Evolutionary conservation across 352 stramenopile genomes (phyloP).

Genomic region (Phytophthora colocasiae): DNA sequence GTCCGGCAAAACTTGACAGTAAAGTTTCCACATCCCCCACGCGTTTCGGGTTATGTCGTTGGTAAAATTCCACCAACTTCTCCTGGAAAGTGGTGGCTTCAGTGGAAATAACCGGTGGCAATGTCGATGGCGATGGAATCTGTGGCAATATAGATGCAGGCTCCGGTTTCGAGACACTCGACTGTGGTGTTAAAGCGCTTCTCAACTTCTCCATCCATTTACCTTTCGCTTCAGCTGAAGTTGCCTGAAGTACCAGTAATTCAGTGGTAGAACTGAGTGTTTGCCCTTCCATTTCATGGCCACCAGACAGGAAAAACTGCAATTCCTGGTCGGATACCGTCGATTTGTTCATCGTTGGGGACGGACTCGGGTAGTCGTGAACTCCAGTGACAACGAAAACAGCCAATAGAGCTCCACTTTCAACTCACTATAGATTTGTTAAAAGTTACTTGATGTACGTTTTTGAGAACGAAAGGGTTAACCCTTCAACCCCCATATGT

Average conservation of each 20-base stretch:
- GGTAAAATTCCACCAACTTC: no score
- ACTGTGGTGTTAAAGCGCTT: conserved; percentile 33
- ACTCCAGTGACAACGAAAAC: conserved; percentile 53
- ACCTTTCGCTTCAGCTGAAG: conserved; percentile 52
- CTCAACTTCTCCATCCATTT: conserved; percentile 66
- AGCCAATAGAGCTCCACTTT: conserved; percentile 43
- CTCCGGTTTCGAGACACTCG: conserved; percentile 1
- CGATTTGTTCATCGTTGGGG: conserved; percentile 33
- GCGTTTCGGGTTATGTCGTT: no score
- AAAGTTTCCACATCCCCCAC: no score
- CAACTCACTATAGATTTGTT: no score
- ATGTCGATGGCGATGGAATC: no score
- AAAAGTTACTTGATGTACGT: no score
- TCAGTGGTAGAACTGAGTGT: conserved; percentile 6
- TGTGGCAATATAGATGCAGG: not conserved
- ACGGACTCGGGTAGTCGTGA: conserved; percentile 50
- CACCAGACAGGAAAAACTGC: conserved; percentile 37
- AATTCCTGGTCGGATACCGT: conserved; percentile 18
- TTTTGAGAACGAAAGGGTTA: no score
- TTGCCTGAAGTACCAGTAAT: conserved; percentile 46
- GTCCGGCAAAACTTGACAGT: no score
- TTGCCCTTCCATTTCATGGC: conserved; percentile 15
- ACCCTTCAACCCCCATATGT: no score
- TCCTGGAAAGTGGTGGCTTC: no score
- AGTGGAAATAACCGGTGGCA: no score